phyloP scores from a whole-genome alignment of 768 basidiomycete genomes.

The Xanthoconium stramineum region DNA sequence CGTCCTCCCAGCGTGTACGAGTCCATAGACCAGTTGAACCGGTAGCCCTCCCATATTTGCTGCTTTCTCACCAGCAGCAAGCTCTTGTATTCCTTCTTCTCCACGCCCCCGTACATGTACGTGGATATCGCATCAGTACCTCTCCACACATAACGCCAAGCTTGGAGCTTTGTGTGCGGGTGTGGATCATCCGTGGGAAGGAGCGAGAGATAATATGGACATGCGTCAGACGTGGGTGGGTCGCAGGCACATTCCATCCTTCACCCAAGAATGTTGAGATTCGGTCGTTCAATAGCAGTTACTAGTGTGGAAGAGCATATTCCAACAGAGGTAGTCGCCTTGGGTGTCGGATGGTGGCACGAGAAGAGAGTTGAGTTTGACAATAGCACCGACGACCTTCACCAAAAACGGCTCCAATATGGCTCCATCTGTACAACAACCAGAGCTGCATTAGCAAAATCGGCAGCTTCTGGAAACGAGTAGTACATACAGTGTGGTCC shows the following conservation, averaged over 20 bases:
- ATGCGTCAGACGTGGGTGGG: conserved; percentile 55
- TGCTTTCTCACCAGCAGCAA: conserved; percentile 37
- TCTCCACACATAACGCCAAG: conserved; percentile 70
- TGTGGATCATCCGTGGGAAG: conserved; percentile 55
- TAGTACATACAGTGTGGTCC: conserved; percentile 41
- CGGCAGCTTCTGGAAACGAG: background rate
- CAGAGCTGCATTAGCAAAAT: conserved; percentile 12
- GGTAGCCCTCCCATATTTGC: conserved; percentile 51
- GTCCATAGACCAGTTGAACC: conserved; percentile 62
- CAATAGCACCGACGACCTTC: conserved; percentile 43
- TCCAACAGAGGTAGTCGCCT: conserved; percentile 63
- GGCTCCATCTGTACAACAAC: conserved; percentile 52
- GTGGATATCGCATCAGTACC: conserved; percentile 51
- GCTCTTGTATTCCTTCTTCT: conserved; percentile 49
- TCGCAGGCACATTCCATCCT: conserved; percentile 64
- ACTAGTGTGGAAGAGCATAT: conserved; percentile 65
- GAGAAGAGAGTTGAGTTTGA: conserved; percentile 63
- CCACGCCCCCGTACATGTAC: conserved; percentile 49
- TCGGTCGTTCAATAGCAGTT: conserved; percentile 65
- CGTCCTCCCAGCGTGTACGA: conserved; percentile 66
- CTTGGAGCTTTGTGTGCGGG: conserved; percentile 41
- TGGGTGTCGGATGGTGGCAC: conserved; percentile 40
- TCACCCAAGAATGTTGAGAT: conserved; percentile 59
- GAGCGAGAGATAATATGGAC: conserved; percentile 50
- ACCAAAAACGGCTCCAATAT: conserved; percentile 62